Conservation (phyloP, 768 basidiomycete genomes). For the Tulasnella sp. region DNA sequence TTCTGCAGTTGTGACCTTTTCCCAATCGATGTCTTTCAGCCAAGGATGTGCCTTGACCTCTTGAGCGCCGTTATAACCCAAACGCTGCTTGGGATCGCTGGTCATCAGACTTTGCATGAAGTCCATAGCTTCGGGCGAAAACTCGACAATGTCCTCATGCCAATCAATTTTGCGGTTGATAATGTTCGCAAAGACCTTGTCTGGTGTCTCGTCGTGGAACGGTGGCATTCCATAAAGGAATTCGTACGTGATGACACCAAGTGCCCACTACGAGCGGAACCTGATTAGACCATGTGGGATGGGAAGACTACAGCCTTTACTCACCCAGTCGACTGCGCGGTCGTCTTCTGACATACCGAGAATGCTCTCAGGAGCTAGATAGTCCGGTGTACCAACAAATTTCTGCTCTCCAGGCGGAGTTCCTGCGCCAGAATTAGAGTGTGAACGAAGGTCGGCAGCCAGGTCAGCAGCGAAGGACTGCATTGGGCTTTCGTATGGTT, state of each 20-base stretch:
- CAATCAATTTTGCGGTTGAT: slow-evolving; percentile 88
- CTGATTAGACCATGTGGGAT: slow-evolving; percentile 13
- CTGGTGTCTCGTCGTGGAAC: slow-evolving; percentile 94
- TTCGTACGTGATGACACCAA: slow-evolving; percentile 97
- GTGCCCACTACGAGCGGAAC: slow-evolving; percentile 65
- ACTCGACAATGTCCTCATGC: slow-evolving; percentile 89
- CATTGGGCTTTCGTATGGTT: slow-evolving; percentile 58
- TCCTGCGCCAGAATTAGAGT: slow-evolving; percentile 53
- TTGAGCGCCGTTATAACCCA: slow-evolving; percentile 78
- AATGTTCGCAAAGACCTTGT: slow-evolving; percentile 97
- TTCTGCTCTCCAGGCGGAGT: slow-evolving; percentile 81
- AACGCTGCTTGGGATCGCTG: slow-evolving; percentile 61
- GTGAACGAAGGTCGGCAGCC: slow-evolving; percentile 70
- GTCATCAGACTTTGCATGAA: slow-evolving; percentile 83
- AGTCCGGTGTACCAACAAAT: slow-evolving; percentile 97
- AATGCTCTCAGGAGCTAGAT: slow-evolving; percentile 91
- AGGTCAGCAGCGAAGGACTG: slow-evolving; percentile 82
- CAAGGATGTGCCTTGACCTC: slow-evolving; percentile 92
- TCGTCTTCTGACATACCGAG: slow-evolving; percentile 93
- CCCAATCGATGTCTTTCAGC: slow-evolving; percentile 87
- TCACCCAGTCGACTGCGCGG: slow-evolving; percentile 91
- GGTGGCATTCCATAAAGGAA: slow-evolving; percentile 95
- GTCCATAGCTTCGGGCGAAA: slow-evolving; percentile 74
- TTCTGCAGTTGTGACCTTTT: slow-evolving; percentile 74
- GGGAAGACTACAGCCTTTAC: slow-evolving; percentile 21